Evolutionary conservation across 2,329 filamentous ascomycete genomes (phyloP).

Genomic region (Ophiostoma populinum): DNA sequence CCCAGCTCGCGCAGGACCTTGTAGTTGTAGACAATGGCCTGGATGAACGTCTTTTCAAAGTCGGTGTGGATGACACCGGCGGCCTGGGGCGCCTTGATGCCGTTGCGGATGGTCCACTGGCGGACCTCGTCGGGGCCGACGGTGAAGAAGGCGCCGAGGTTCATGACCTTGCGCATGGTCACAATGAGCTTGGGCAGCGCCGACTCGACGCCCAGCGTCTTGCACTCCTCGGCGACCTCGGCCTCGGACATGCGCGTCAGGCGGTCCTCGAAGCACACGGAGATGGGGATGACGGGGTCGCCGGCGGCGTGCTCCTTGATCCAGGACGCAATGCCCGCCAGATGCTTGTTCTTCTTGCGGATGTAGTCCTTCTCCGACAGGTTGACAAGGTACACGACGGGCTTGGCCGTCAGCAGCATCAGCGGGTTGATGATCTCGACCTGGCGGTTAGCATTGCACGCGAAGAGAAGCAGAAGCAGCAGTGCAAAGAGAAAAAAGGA

Average conservation of each 20-base stretch:
- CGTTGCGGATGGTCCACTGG: constrained; percentile 94
- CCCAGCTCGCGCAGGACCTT: constrained; percentile 64
- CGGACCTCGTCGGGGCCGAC: constrained; percentile 88
- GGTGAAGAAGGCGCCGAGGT: constrained; percentile 94
- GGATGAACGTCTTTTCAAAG: constrained; percentile 99
- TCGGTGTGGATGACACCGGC: constrained; percentile 97
- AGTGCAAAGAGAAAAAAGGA: not conserved
- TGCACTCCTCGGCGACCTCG: constrained; percentile 71
- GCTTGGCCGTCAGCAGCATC: constrained; percentile 88
- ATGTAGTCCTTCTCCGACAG: constrained; percentile 93
- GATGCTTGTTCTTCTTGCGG: constrained; percentile 98
- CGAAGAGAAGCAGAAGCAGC: not conserved
- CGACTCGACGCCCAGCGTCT: constrained; percentile 72
- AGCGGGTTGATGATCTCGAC: constrained; percentile 96
- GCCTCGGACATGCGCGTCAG: constrained; percentile 67
- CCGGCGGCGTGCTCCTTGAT: constrained; percentile 77
- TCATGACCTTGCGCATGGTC: constrained; percentile 82
- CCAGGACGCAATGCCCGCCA: constrained; percentile 87
- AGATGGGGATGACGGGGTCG: constrained; percentile 85
- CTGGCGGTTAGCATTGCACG: constrained; percentile 26
- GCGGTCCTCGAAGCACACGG: constrained; percentile 83
- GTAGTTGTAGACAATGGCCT: constrained; percentile 89
- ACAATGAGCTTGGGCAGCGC: constrained; percentile 80
- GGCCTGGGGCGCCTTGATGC: constrained; percentile 92
- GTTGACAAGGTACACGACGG: constrained; percentile 93